Conservation (phyloP, 1,284 basidiomycete genomes). For the Vanrija sp. region DNA sequence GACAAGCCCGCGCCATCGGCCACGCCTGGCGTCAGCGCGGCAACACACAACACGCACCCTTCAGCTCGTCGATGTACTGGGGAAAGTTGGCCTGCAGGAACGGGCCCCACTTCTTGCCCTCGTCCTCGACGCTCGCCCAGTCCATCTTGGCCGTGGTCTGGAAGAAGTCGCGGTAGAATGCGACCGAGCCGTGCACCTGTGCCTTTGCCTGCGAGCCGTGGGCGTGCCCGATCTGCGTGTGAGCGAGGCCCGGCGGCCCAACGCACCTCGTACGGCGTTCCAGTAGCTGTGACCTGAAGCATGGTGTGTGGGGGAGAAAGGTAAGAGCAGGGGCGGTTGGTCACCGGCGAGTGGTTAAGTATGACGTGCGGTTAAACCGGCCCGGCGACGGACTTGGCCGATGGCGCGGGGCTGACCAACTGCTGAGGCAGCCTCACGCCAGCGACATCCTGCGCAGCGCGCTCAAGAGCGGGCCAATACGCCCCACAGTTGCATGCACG, state of each 20-base stretch:
- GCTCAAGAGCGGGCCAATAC: too few species aligned
- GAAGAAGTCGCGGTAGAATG: slow-evolving; percentile 19
- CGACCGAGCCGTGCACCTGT: slow-evolving; percentile 13
- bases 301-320: neutral
- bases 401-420: too few species aligned
- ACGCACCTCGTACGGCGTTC: slow-evolving; percentile 14
- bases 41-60: slow-evolving; percentile 1
- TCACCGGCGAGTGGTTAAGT: neutral
- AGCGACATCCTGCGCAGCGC: too few species aligned
- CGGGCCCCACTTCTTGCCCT: slow-evolving; percentile 13
- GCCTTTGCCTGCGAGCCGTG: slow-evolving; percentile 10
- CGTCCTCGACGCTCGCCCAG: slow-evolving; percentile 9
- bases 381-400: too few species aligned
- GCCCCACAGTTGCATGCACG: too few species aligned
- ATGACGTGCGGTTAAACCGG: too few species aligned
- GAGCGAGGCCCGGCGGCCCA: neutral
- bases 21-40: slow-evolving; percentile 2
- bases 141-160: slow-evolving; percentile 9
- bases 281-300: slow-evolving; percentile 6
- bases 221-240: slow-evolving; percentile 13
- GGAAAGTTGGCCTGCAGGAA: slow-evolving; percentile 9
- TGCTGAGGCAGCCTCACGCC: too few species aligned
- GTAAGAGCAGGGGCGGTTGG: neutral
- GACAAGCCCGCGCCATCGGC: slow-evolving; percentile 9
- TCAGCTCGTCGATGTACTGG: slow-evolving; percentile 16